Evolutionary conservation across 495 filamentous ascomycete species (phyloP).

Genomic region (Achaetomiella virescens): DNA sequence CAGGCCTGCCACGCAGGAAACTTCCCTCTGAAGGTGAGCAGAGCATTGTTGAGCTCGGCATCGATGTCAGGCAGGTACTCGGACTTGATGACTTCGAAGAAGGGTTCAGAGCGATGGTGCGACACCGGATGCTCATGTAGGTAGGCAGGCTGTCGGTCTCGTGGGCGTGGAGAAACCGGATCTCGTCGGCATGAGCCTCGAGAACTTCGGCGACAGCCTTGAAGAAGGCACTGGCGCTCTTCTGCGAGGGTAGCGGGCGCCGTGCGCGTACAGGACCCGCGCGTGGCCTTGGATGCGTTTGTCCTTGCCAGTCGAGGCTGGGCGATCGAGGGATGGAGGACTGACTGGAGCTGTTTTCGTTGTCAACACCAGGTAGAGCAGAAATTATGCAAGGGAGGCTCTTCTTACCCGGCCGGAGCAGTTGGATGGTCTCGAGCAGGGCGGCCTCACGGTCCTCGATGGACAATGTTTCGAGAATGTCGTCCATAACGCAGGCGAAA

Average conservation of each 20-base stretch:
- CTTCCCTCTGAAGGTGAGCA: conserved; percentile 11
- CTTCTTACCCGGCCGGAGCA: background rate
- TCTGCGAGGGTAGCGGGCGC: background rate
- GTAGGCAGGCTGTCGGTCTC: conserved; percentile 5
- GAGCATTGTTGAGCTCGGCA: background rate
- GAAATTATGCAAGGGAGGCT: background rate
- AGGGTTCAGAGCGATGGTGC: conserved; percentile 19
- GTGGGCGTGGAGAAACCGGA: conserved; percentile 9
- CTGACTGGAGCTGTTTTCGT: background rate
- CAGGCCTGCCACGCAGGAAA: conserved; percentile 11
- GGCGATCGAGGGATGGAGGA: background rate
- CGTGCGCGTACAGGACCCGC: background rate
- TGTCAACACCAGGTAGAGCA: background rate
- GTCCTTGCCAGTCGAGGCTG: background rate
- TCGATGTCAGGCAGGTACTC: conserved; percentile 1
- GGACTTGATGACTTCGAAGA: conserved; percentile 21
- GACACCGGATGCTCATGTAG: conserved; percentile 16
- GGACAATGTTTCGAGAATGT: conserved; percentile 13
- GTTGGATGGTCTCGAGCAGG: conserved; percentile 5
- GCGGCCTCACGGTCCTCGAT: background rate
- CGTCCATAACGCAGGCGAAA: conserved; percentile 18
- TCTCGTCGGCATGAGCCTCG: conserved; percentile 15
- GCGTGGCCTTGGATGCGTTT: conserved; percentile 3
- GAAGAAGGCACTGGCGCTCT: conserved; percentile 8
- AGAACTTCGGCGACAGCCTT: conserved; percentile 5